A percentile compares a stretch with the other conserved stretches of the same genome.
Conservation (phyloP, 1,284 basidiomycete genomes). For the Cryptococcus floricola region DNA sequence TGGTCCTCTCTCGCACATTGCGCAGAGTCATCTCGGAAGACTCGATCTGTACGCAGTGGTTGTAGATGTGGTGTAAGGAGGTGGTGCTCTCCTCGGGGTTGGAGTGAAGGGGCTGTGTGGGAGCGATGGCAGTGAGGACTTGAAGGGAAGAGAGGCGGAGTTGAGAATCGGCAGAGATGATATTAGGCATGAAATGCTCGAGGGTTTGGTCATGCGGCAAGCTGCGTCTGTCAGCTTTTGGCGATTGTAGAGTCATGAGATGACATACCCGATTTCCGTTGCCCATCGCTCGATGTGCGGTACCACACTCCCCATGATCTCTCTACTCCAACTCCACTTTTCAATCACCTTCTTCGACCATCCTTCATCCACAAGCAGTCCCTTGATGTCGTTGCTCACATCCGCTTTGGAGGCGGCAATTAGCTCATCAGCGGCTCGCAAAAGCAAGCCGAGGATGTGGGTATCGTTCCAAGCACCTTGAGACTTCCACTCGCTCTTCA, state of each 20-base stretch:
- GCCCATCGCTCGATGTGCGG: slow-evolving; percentile 50
- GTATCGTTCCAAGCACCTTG: slow-evolving; percentile 35
- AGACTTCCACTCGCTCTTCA: slow-evolving; percentile 17
- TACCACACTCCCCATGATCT: slow-evolving; percentile 57
- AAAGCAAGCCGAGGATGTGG: slow-evolving; percentile 26
- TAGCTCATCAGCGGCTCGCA: slow-evolving; percentile 18
- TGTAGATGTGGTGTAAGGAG: slow-evolving; percentile 52
- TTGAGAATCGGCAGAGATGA: slow-evolving; percentile 51
- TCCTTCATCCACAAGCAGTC: slow-evolving; percentile 31
- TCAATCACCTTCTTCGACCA: slow-evolving; percentile 52
- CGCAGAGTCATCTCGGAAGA: slow-evolving; percentile 68
- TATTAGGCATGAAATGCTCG: slow-evolving; percentile 32
- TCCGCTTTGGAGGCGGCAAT: slow-evolving; percentile 1
- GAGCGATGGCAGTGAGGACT: slow-evolving; percentile 37
- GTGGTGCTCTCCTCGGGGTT: background rate
- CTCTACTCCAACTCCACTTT: slow-evolving; percentile 60
- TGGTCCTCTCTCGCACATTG: slow-evolving; percentile 74
- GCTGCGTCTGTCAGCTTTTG: background rate
- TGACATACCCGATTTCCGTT: slow-evolving; percentile 17
- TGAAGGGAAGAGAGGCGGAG: slow-evolving; percentile 46
- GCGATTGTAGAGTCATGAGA: background rate
- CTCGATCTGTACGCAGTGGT: slow-evolving; percentile 67
- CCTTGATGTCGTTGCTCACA: slow-evolving; percentile 20
- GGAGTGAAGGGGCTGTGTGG: slow-evolving; percentile 3
- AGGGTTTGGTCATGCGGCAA: slow-evolving; percentile 7